Base-by-base conservation (phyloP, 2,329 filamentous ascomycete species). In the Gaeumannomyces sp. region DNA sequence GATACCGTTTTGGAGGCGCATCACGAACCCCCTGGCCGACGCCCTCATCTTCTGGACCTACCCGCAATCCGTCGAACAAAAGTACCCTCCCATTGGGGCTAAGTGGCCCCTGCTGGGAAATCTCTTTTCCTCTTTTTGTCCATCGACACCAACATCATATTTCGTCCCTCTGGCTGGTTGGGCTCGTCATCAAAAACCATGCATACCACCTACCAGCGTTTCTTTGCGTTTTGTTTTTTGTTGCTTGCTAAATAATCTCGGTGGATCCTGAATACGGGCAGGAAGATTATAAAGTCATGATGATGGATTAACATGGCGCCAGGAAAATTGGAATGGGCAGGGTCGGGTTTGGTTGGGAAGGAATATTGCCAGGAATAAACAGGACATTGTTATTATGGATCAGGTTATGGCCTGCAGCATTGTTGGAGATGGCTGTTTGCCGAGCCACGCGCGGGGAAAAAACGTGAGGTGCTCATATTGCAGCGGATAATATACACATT, bases 41-140 rank as follows among this genome's bases (percentile, higher is more conserved):
- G 70, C 72, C 1, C 65, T 78, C 31, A 74, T 78, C n/a, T 75
- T 77, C 60, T 79, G 76, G 76, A 78, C 77, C 6, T 78, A 80
- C 45, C 78, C 78, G 10, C 75, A 76, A 58, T 74, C 72, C 27
- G 70, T 78, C 5, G 75, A 78, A 65, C 77, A 78, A 64, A 73
- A 72, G 33, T 78, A 77, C 65, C 62, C 56, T n/a, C 62, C 62
- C 62, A 64, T 13, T 64, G 62, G 62, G 25, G 31, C n/a, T 64
- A n/a, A 38, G 57, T 16, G 5, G 3, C 19, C 25, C 57, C 19
- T 22, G 59, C 1, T 33, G 14, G 29, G 19, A 22, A 60, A 4
- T 33, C 1, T 31, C 8, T 3, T n/a, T 60, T 45, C 19, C 14
- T 31, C 38, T 53, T 56, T 45, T 62, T 53, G 28, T 16, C 22